phyloP scores from a whole-genome alignment of 495 filamentous ascomycete species.

The Daldinia decipiens region DNA sequence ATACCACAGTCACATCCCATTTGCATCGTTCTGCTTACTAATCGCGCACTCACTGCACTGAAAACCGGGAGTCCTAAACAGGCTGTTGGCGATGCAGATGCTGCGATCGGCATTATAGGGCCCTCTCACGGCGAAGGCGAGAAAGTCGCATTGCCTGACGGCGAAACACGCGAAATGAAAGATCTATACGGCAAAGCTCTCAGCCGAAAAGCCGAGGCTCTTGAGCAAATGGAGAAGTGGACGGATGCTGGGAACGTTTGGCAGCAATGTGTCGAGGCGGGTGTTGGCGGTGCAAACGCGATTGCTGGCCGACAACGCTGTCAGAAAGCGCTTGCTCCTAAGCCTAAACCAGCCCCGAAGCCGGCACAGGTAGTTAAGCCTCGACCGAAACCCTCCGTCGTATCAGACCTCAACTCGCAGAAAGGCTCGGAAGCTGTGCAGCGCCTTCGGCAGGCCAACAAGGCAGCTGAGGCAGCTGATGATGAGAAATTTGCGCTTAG shows the following conservation, averaged over 20 bases:
- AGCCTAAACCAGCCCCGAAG: conserved; percentile 55
- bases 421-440: conserved; percentile 73
- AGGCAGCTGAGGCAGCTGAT: conserved; percentile 82
- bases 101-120: conserved; percentile 82
- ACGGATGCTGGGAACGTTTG: conserved; percentile 80
- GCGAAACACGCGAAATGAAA: conserved; percentile 82
- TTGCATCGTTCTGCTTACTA: conserved; percentile 85
- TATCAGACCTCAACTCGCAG: conserved; percentile 53
- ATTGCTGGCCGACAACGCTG: conserved; percentile 89
- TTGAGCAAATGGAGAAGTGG: conserved; percentile 97
- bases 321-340: conserved; percentile 80
- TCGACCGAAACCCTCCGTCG: conserved; percentile 58
- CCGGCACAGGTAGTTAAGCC: conserved; percentile 47
- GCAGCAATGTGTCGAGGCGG: conserved; percentile 82
- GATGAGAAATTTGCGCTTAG: conserved; percentile 91
- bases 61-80: conserved; percentile 91
- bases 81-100: conserved; percentile 83
- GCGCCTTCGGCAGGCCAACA: conserved; percentile 81
- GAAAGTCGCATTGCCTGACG: conserved; percentile 69
- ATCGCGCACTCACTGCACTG: conserved; percentile 87
- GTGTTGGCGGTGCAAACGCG: conserved; percentile 82
- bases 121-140: conserved; percentile 80
- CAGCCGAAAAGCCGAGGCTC: conserved; percentile 91
- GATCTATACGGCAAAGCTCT: conserved; percentile 93
- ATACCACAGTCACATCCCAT: conserved; percentile 86